These are phyloP conservation scores for Chlorella sp. DNA, from an alignment of 139 green algal genomes.

Conservation along the genomic window DNA sequence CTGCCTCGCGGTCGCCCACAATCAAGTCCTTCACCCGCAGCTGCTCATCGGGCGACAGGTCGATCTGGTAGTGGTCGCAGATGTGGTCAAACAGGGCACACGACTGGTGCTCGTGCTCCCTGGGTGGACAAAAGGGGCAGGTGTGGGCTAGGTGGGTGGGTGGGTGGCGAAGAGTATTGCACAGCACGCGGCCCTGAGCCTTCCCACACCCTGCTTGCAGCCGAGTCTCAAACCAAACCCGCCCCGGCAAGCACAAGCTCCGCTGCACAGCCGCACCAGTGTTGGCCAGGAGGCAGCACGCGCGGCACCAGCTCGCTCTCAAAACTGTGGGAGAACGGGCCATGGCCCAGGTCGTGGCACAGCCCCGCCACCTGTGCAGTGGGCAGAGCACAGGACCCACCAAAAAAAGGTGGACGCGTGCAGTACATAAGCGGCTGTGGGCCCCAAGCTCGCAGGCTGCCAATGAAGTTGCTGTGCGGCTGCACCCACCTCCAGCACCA, in stretches of 20 bases:
- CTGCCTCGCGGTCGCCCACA: not conserved
- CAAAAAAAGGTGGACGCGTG: not conserved
- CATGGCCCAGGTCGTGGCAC: conserved; percentile 92
- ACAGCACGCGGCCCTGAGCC: no score
- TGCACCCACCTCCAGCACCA: conserved; percentile 22
- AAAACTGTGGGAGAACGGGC: conserved; percentile 10
- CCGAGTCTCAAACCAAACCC: no score
- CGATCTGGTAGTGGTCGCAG: not conserved
- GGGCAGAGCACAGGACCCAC: conserved; percentile 33
- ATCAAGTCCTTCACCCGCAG: conserved; percentile 28
- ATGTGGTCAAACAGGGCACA: conserved; percentile 31
- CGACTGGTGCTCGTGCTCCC: conserved; percentile 33
- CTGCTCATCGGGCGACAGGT: not conserved
- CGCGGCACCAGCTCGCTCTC: conserved; percentile 58
- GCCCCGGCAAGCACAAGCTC: no score
- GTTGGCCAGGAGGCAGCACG: conserved; percentile 5
- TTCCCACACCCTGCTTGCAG: no score
- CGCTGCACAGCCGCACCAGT: not conserved
- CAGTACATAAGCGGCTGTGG: not conserved
- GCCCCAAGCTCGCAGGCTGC: not conserved
- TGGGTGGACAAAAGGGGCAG: not conserved
- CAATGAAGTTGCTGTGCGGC: not conserved
- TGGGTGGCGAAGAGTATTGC: not conserved
- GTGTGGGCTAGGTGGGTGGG: not conserved
- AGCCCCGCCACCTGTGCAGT: conserved; percentile 60